A percentile compares a stretch with the other conserved stretches of the same genome.
These are phyloP conservation scores for Ustilago loliicola DNA, from an alignment of 1,284 basidiomycete genomes.

Conservation along the genomic window DNA sequence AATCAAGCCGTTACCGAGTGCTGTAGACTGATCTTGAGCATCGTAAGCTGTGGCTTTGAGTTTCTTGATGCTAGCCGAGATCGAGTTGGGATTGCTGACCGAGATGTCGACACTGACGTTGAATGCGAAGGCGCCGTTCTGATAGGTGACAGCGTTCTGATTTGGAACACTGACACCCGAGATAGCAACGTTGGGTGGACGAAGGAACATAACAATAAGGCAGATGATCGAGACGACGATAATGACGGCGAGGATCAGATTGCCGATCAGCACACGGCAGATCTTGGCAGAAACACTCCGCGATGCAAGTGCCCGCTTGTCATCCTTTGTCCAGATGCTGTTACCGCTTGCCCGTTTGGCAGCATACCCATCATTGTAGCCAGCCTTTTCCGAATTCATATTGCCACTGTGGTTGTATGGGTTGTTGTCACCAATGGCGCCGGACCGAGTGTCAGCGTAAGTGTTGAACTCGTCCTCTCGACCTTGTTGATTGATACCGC, in stretches of 20 bases:
- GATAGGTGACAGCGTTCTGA: conserved; percentile 42
- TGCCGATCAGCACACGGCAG: conserved; percentile 59
- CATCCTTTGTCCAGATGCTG: conserved; percentile 64
- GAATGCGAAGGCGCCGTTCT: conserved; percentile 54
- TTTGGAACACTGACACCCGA: conserved; percentile 41
- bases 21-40: conserved; percentile 28
- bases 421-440: conserved; percentile 16
- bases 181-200: conserved; percentile 66
- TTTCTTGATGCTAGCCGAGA: conserved; percentile 61
- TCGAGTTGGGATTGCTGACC: conserved; percentile 67
- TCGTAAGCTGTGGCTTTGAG: conserved; percentile 62
- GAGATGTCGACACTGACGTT: conserved; percentile 62
- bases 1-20: conserved; percentile 58
- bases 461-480: conserved; percentile 1
- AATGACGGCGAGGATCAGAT: conserved; percentile 59
- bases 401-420: conserved; percentile 5
- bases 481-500: conserved; percentile 7
- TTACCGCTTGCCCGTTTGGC: conserved; percentile 52
- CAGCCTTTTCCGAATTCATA: conserved; percentile 34
- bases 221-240: conserved; percentile 60
- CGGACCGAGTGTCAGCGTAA: conserved; percentile 27
- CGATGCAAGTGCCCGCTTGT: conserved; percentile 57
- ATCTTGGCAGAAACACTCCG: conserved; percentile 59
- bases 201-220: conserved; percentile 63
- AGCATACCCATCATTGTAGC: conserved; percentile 26